phyloP scores from a whole-genome alignment of 148 eudicot species.

The Vaccinium macrocarpon region DNA sequence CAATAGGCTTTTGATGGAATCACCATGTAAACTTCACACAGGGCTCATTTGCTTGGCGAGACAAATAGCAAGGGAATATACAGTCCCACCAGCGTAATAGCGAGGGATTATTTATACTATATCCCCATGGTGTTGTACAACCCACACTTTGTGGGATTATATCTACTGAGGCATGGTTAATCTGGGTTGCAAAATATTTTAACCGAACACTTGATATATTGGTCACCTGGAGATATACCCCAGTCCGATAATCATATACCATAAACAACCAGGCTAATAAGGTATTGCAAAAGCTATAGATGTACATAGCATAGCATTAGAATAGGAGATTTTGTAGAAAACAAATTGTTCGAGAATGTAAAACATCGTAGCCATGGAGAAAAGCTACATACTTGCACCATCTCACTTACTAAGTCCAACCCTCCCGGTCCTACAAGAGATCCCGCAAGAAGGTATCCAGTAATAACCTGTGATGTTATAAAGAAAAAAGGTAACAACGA shows the following conservation, averaged over 20 bases:
- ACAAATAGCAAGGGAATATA: background rate
- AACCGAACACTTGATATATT: background rate
- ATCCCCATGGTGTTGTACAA: background rate
- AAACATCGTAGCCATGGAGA: conserved; percentile 17
- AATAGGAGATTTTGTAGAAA: background rate
- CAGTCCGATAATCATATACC: background rate
- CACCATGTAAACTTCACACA: no score
- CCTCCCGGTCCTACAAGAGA: conserved; percentile 92
- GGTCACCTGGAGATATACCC: background rate
- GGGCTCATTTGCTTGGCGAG: background rate
- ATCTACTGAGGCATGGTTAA: background rate
- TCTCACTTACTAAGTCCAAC: conserved; percentile 76
- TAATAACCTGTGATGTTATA: conserved; percentile 63
- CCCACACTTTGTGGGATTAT: background rate
- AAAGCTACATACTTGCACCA: conserved; percentile 75
- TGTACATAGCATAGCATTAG: background rate
- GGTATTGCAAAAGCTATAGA: background rate
- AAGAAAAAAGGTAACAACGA: background rate
- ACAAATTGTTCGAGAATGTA: background rate
- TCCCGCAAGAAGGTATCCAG: conserved; percentile 89
- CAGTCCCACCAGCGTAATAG: no score
- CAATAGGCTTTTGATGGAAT: background rate
- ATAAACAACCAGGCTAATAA: background rate
- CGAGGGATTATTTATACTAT: background rate
- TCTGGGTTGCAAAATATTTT: background rate